Conservation (phyloP, 2,329 filamentous ascomycete species). For the Trichoderma harzianum region DNA sequence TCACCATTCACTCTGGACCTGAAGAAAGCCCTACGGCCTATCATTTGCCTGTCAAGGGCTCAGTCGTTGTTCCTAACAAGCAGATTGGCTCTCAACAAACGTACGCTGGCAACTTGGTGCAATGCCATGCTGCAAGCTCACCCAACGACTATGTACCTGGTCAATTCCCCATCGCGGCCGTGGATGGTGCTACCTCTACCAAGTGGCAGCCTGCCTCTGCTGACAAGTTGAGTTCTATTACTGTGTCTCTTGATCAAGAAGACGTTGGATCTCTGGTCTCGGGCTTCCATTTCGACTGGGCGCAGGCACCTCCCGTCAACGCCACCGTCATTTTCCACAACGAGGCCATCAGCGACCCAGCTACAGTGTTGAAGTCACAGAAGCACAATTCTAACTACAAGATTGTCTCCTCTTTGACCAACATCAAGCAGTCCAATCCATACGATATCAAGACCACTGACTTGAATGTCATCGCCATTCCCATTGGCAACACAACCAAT, state of each 20-base stretch:
- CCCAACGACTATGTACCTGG: constrained; percentile 52
- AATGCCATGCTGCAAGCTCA: constrained; percentile 57
- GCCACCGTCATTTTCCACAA: constrained; percentile 25
- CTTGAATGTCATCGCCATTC: constrained; percentile 19
- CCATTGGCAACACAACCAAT: constrained; percentile 22
- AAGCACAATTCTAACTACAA: constrained; percentile 8
- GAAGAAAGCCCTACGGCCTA: constrained; percentile 39
- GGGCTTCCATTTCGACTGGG: constrained; percentile 24
- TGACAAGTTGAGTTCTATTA: constrained; percentile 20
- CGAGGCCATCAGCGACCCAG: neutral
- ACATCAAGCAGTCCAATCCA: constrained; percentile 19
- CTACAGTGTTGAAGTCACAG: neutral
- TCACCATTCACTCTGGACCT: constrained; percentile 56
- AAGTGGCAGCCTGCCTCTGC: constrained; percentile 25
- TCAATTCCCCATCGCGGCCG: constrained; percentile 54
- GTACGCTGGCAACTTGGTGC: constrained; percentile 57
- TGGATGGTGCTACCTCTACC: constrained; percentile 24
- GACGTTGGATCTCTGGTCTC: constrained; percentile 20
- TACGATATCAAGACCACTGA: constrained; percentile 9
- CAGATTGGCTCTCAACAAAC: constrained; percentile 53
- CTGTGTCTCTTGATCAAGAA: constrained; percentile 15
- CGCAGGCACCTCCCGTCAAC: constrained; percentile 23
- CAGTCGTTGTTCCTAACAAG: constrained; percentile 56
- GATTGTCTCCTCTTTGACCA: constrained; percentile 8
- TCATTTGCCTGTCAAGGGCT: constrained; percentile 45